phyloP scores from a whole-genome alignment of 1,284 basidiomycete species.

The Heterobasidion annosum region DNA sequence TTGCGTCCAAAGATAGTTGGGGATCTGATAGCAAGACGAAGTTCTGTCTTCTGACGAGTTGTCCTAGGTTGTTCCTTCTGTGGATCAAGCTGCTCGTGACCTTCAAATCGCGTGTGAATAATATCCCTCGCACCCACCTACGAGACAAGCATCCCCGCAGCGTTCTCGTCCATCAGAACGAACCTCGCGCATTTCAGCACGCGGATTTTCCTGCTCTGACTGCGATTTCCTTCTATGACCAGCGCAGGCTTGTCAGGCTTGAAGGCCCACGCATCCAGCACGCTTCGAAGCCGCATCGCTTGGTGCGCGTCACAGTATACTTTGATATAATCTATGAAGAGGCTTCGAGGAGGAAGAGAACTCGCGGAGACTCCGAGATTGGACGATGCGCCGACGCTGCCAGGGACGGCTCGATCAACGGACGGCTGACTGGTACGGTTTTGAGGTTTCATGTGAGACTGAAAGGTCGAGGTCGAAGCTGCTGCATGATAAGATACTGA shows the following conservation, averaged over 20 bases:
- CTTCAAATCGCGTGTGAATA: too few relatives aligned
- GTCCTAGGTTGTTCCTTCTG: too few relatives aligned
- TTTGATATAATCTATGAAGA: not conserved
- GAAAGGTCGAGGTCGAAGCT: not conserved
- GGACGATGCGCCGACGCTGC: too few relatives aligned
- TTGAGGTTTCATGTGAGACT: not conserved
- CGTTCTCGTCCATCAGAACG: not conserved
- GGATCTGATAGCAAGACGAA: too few relatives aligned
- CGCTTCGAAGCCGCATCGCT: not conserved
- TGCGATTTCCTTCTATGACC: not conserved
- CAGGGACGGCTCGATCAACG: not conserved
- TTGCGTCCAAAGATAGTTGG: too few relatives aligned
- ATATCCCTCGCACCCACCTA: not conserved
- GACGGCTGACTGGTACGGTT: not conserved
- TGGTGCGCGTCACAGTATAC: not conserved
- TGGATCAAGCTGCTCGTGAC: too few relatives aligned
- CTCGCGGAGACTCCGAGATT: not conserved
- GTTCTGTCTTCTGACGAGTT: too few relatives aligned
- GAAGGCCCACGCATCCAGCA: not conserved
- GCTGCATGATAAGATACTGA: not conserved
- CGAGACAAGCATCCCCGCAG: not conserved
- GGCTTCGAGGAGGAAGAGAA: not conserved
- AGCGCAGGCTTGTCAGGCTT: not conserved
- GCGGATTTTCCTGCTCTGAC: not conserved
- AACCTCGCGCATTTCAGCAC: not conserved